A percentile compares a stretch with the other conserved stretches of the same genome.
phyloP scores from a whole-genome alignment of 257 asterid species.

The Fraxinus excelsior region DNA sequence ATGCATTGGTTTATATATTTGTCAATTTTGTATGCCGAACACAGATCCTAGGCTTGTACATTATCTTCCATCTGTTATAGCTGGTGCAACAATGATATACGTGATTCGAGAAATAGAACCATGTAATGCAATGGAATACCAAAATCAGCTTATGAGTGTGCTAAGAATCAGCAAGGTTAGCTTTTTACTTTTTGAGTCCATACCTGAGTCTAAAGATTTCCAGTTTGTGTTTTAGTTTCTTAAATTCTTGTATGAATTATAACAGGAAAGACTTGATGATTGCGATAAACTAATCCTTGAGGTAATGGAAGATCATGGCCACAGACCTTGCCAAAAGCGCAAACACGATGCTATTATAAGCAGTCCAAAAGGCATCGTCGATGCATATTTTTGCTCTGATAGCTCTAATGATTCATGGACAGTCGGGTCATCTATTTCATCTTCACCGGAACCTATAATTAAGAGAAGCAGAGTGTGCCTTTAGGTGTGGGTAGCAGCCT shows the following conservation, averaged over 20 bases:
- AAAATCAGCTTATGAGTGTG: constrained; percentile 36
- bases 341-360: constrained; percentile 37
- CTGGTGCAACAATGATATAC: constrained; percentile 49
- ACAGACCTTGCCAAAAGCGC: constrained; percentile 39
- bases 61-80: constrained; percentile 51
- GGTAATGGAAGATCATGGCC: constrained; percentile 24
- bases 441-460: constrained; percentile 43
- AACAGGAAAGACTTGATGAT: constrained; percentile 43
- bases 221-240: not conserved
- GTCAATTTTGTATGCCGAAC: not conserved
- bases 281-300: constrained; percentile 46
- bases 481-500: not conserved
- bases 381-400: constrained; percentile 57
- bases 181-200: not conserved
- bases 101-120: constrained; percentile 46
- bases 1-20: not conserved
- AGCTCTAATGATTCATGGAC: constrained; percentile 58
- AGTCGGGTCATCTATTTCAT: constrained; percentile 32
- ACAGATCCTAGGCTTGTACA: constrained; percentile 22
- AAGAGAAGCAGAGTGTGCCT: constrained; percentile 41
- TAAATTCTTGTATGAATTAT: constrained; percentile 10
- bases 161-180: constrained; percentile 20
- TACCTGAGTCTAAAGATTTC: not conserved
- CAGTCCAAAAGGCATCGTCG: constrained; percentile 65
- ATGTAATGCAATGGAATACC: constrained; percentile 35